Evolutionary conservation across 441 rosid genomes (phyloP).

Genomic region (Manihot esculenta): DNA sequence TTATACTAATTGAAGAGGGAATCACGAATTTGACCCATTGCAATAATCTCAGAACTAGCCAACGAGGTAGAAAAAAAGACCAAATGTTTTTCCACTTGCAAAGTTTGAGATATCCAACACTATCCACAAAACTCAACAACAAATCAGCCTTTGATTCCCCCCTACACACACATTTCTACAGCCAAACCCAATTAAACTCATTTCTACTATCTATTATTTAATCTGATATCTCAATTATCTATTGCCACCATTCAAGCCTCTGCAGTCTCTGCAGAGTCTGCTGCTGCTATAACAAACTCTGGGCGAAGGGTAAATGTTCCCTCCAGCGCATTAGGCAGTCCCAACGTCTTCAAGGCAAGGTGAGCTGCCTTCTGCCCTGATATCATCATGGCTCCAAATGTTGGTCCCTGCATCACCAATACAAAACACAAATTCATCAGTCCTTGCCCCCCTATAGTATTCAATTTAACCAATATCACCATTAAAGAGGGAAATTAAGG

Average conservation of each 20-base stretch:
- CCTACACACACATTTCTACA: constrained; percentile 12
- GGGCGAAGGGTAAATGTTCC: constrained; percentile 47
- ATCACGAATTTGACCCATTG: too few species aligned
- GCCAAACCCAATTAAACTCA: not conserved
- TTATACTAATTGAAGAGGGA: too few species aligned
- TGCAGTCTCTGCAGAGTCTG: constrained; percentile 49
- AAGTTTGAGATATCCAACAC: constrained; percentile 9
- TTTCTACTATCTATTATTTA: not conserved
- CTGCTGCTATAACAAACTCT: constrained; percentile 65
- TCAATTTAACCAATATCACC: not conserved
- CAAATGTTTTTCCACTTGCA: not conserved
- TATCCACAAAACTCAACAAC: not conserved
- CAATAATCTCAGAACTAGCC: too few species aligned
- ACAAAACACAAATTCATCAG: too few species aligned
- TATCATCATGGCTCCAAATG: constrained; percentile 92
- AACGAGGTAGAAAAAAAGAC: too few species aligned
- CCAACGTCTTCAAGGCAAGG: constrained; percentile 62
- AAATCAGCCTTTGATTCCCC: too few species aligned
- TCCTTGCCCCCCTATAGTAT: too few species aligned
- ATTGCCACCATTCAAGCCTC: constrained; percentile 42
- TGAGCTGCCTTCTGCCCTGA: constrained; percentile 94
- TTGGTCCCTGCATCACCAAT: constrained; percentile 61
- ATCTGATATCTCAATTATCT: not conserved
- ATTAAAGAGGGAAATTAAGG: not conserved
- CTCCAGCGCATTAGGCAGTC: constrained; percentile 66